Conservation (phyloP, 177 flowering plant species). For the Tripterygium wilfordii region DNA sequence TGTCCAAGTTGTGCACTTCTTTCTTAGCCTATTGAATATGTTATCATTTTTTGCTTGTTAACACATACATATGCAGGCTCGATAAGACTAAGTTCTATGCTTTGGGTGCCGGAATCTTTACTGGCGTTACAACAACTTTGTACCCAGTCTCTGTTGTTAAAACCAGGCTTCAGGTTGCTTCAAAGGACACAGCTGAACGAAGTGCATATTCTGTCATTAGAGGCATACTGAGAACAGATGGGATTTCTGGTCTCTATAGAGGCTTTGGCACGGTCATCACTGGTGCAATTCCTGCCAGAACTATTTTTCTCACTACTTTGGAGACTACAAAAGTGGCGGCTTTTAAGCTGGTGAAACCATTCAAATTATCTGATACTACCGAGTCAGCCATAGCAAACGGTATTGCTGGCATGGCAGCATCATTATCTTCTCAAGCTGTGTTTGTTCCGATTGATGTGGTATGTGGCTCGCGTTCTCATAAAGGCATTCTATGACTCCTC, state of each 20-base stretch:
- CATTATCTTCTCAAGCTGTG: slow-evolving; percentile 73
- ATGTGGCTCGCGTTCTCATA: slow-evolving; percentile 15
- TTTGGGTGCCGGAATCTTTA: slow-evolving; percentile 93
- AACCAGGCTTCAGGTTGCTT: slow-evolving; percentile 91
- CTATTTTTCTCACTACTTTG: slow-evolving; percentile 79
- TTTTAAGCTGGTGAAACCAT: slow-evolving; percentile 60
- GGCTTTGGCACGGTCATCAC: slow-evolving; percentile 95
- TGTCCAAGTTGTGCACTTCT: background rate
- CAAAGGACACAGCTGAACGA: slow-evolving; percentile 65
- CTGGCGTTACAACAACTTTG: slow-evolving; percentile 83
- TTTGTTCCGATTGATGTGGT: slow-evolving; percentile 99
- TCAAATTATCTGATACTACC: slow-evolving; percentile 72
- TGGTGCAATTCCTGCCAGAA: slow-evolving; percentile 93
- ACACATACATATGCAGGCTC: slow-evolving; percentile 56
- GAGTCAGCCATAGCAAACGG: slow-evolving; percentile 95
- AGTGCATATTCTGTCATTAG: slow-evolving; percentile 65
- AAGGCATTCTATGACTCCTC: too few relatives aligned
- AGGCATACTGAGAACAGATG: slow-evolving; percentile 72
- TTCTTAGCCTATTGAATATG: background rate
- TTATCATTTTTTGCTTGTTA: slow-evolving; percentile 5
- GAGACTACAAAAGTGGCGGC: slow-evolving; percentile 90
- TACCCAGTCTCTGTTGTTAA: slow-evolving; percentile 92
- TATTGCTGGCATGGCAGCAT: slow-evolving; percentile 80
- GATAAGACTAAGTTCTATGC: slow-evolving; percentile 90
- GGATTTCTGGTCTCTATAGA: slow-evolving; percentile 83